Conservation (phyloP, 108 stramenopile species). For the Aureococcus anophagefferens region DNA sequence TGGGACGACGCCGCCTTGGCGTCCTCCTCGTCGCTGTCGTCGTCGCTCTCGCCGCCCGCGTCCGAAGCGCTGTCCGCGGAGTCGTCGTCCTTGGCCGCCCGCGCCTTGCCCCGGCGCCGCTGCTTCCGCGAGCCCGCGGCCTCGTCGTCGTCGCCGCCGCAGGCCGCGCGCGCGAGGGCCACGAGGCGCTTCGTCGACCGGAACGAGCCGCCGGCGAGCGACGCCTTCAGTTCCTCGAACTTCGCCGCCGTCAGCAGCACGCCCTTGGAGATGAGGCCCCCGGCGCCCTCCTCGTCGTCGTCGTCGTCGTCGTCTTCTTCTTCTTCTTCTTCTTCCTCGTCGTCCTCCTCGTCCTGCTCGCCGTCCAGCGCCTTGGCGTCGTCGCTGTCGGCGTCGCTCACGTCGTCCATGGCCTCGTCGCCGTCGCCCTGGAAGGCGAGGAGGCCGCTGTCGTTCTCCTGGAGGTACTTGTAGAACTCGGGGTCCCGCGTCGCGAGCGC, state of each 20-base stretch:
- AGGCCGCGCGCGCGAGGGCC: not conserved
- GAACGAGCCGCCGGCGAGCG: not conserved
- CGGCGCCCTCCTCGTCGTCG: not conserved
- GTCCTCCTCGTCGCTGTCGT: not conserved
- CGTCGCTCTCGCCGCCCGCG: not conserved
- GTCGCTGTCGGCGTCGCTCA: not conserved
- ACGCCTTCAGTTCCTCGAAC: not conserved
- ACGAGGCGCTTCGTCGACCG: not conserved
- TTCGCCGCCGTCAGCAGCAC: not conserved
- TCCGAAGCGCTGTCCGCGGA: too few species aligned
- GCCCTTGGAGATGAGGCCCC: not conserved
- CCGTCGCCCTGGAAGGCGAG: not conserved
- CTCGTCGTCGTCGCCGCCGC: not conserved
- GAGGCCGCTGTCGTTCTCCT: conserved; percentile 10
- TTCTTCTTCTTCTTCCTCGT: too few species aligned
- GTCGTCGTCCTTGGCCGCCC: not conserved
- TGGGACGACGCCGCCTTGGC: not conserved
- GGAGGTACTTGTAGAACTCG: conserved; percentile 16
- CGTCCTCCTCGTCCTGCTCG: too few species aligned
- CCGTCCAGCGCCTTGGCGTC: not conserved
- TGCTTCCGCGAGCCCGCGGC: too few species aligned
- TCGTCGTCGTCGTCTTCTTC: conserved; percentile 1
- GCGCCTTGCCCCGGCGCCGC: too few species aligned
- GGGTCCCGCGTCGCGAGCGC: conserved; percentile 10
- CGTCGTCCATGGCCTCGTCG: conserved; percentile 2